phyloP scores from a whole-genome alignment of 352 stramenopile species.

The Globisporangium perplexum region DNA sequence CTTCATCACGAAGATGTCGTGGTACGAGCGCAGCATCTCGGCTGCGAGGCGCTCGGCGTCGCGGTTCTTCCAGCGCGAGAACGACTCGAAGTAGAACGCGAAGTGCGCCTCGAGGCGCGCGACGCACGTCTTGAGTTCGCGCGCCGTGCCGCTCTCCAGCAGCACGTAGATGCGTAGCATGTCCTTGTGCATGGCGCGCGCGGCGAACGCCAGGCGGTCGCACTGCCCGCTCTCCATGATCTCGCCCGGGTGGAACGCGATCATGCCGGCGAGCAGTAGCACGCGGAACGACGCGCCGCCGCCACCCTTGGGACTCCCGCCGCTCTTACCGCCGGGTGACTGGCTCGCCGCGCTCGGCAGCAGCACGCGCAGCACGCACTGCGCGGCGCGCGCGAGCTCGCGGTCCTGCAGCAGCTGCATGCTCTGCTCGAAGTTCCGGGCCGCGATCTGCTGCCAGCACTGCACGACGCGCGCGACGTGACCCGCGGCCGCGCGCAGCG shows the following conservation, averaged over 20 bases:
- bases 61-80: conserved; percentile 50
- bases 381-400: conserved; percentile 37
- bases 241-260: conserved; percentile 52
- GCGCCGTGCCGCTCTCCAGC: conserved; percentile 25
- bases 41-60: conserved; percentile 46
- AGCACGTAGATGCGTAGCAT: conserved; percentile 31
- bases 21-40: conserved; percentile 52
- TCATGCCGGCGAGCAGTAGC: conserved; percentile 69
- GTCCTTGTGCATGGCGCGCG: conserved; percentile 28
- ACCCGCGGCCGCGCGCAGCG: conserved; percentile 25
- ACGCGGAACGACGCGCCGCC: conserved; percentile 42
- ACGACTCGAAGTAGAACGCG: conserved; percentile 63
- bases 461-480: conserved; percentile 33
- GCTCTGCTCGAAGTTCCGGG: conserved; percentile 42
- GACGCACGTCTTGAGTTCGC: conserved; percentile 37
- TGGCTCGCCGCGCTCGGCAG: conserved; percentile 16
- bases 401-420: conserved; percentile 63
- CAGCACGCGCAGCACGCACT: conserved; percentile 51
- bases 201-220: conserved; percentile 35
- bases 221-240: conserved; percentile 55
- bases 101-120: conserved; percentile 46
- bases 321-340: conserved; percentile 3
- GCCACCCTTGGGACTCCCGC: background rate
- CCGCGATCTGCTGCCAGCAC: conserved; percentile 37
- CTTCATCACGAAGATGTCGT: conserved; percentile 39